Percentiles rank a stretch among this genome's conserved stretches.
Evolutionary conservation across 2,329 filamentous ascomycete genomes (phyloP).

Genomic region (Fusarium nelsonii): DNA sequence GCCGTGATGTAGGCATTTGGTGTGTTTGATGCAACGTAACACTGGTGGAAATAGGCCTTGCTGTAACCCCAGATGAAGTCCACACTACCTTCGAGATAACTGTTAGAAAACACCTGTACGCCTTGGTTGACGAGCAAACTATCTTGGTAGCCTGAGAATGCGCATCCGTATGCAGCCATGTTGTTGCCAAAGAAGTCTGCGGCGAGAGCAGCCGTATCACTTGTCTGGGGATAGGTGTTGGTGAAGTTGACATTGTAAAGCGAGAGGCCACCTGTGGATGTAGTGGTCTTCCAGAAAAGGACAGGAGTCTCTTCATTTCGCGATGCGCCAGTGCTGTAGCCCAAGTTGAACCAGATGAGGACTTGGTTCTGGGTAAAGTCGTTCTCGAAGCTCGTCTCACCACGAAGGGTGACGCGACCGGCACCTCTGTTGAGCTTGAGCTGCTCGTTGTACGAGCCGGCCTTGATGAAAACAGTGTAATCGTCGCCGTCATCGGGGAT

Average conservation of each 20-base stretch:
- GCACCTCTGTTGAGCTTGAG: slow-evolving; percentile 31
- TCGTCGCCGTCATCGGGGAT: slow-evolving; percentile 48
- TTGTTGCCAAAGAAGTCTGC: slow-evolving; percentile 52
- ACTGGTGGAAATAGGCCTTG: slow-evolving; percentile 54
- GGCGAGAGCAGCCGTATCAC: slow-evolving; percentile 58
- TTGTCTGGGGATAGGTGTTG: slow-evolving; percentile 60
- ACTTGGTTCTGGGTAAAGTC: slow-evolving; percentile 43
- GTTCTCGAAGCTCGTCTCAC: slow-evolving; percentile 40
- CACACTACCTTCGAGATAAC: slow-evolving; percentile 49
- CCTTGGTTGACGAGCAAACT: slow-evolving; percentile 62
- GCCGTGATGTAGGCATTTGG: slow-evolving; percentile 51
- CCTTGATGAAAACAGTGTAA: slow-evolving; percentile 44
- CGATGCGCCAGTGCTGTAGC: slow-evolving; percentile 52
- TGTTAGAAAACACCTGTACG: slow-evolving; percentile 60
- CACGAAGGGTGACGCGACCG: slow-evolving; percentile 37
- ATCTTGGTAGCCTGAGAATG: slow-evolving; percentile 62
- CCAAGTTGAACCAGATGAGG: slow-evolving; percentile 36
- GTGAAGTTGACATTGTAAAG: slow-evolving; percentile 71
- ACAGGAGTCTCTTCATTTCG: slow-evolving; percentile 59
- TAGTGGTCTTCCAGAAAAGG: slow-evolving; percentile 60
- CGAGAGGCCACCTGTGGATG: slow-evolving; percentile 60
- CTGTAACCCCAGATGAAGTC: slow-evolving; percentile 50
- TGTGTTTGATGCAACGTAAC: slow-evolving; percentile 55
- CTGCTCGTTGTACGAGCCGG: slow-evolving; percentile 43
- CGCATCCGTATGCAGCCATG: slow-evolving; percentile 56